Conservation (phyloP, 148 eudicot species). For the Gaultheria prostrata region DNA sequence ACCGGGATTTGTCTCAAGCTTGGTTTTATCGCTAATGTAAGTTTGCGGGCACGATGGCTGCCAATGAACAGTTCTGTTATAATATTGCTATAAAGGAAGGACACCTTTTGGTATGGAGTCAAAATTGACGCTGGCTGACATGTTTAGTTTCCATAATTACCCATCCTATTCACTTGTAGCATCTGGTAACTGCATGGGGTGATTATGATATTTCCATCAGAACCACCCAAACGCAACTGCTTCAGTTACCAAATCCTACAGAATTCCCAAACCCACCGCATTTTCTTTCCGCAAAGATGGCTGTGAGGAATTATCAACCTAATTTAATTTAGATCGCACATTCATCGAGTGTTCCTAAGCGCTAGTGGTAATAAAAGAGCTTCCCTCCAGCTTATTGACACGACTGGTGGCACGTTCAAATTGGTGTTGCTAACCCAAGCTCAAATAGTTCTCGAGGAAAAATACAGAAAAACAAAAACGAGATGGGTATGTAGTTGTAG, state of each 20-base stretch:
- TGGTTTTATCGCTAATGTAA: neutral
- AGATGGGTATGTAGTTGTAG: neutral
- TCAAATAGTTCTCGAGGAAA: neutral
- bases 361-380: neutral
- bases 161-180: neutral
- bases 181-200: neutral
- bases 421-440: neutral
- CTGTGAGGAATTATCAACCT: neutral
- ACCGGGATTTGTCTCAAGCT: neutral
- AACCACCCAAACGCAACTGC: neutral
- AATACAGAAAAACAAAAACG: neutral
- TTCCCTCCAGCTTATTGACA: slow-evolving; percentile 2
- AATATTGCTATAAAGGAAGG: no score
- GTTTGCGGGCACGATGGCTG: neutral
- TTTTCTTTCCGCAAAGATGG: neutral
- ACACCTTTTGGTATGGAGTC: no score
- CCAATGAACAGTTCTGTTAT: neutral
- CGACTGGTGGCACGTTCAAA: neutral
- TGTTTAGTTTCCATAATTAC: neutral
- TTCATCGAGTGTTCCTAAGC: neutral
- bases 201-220: neutral
- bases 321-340: neutral
- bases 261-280: neutral
- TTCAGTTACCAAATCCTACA: neutral
- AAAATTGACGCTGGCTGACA: neutral